Conservation (phyloP, 768 basidiomycete genomes). For the Boletus vinaceobasis region DNA sequence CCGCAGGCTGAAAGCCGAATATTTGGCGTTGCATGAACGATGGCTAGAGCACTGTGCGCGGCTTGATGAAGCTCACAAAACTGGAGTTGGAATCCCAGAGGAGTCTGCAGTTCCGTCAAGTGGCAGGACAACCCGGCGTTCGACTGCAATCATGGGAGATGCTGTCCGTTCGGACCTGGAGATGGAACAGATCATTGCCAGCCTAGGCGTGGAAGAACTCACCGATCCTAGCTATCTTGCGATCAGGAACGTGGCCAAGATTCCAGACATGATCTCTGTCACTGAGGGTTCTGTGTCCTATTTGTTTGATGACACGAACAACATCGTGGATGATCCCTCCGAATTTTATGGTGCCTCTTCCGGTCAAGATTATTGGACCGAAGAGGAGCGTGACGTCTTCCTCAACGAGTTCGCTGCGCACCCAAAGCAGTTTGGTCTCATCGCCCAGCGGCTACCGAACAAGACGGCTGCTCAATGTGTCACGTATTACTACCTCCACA, state of each 20-base stretch:
- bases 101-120: slow-evolving; percentile 40
- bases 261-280: slow-evolving; percentile 89
- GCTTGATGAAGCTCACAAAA: slow-evolving; percentile 52
- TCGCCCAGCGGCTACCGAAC: slow-evolving; percentile 73
- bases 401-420: slow-evolving; percentile 75
- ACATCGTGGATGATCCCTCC: slow-evolving; percentile 69
- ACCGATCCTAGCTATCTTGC: slow-evolving; percentile 92
- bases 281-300: slow-evolving; percentile 57
- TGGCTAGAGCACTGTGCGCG: slow-evolving; percentile 72
- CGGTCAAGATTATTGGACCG: slow-evolving; percentile 84
- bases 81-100: slow-evolving; percentile 28
- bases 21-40: slow-evolving; percentile 61
- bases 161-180: slow-evolving; percentile 92
- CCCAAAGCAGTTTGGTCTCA: slow-evolving; percentile 96
- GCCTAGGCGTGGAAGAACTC: slow-evolving; percentile 85
- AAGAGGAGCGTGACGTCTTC: slow-evolving; percentile 76
- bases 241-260: slow-evolving; percentile 74
- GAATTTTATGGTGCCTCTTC: slow-evolving; percentile 73
- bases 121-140: slow-evolving; percentile 68
- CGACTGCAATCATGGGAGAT: slow-evolving; percentile 72
- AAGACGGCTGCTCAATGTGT: slow-evolving; percentile 90
- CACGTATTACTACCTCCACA: slow-evolving; percentile 91
- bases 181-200: slow-evolving; percentile 97
- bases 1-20: slow-evolving; percentile 57
- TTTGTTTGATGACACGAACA: slow-evolving; percentile 81